Evolutionary conservation across 2,329 filamentous ascomycete genomes (phyloP), one percentile per base, ranked within the genome.

Genomic region (Rosellinia necatrix): DNA sequence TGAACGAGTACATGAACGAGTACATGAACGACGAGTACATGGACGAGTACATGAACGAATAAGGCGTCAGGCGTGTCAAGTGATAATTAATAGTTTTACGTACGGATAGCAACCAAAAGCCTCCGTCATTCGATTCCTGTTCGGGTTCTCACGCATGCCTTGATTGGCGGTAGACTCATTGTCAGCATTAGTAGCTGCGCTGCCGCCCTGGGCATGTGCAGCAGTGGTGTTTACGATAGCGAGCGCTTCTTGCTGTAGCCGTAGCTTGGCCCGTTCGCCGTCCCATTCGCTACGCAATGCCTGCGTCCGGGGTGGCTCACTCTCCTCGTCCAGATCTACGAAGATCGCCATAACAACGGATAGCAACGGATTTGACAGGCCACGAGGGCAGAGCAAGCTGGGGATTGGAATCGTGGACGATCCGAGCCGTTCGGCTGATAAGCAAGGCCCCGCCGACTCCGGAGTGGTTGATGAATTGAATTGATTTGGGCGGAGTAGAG

Each of bases 21-120:
- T 56, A 51, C 34, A 42, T 34, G 15, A 25, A 49, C n/a, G n/a
- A 42, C 29, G 30, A 24, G 30, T 27, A 25, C 27, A 13, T 6
- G 2, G 41, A 38, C 15, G 37, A 34, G 21, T 25, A 41, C 29
- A 49, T 44, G 32, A 59, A 53, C 34, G 35, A 29, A 56, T 56
- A 51, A n/a, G n/a, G n/a, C n/a, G n/a, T n/a, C n/a, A n/a, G n/a
- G n/a, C n/a, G n/a, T n/a, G n/a, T n/a, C 40, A 56, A 59, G 60
- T 58, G 63, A 68, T 67, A 66, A 66, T 65, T 68, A 65, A 64
- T 66, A 67, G n/a, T 25, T 38, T 67, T 71, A 78, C 80, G 78
- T 83, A 88, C 85, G 85, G 85, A 79, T 88, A 88, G 76, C 84
- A 87, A 72, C 81, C 82, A 72, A 88, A 74, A 70, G 83, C 82